phyloP scores from a whole-genome alignment of 768 basidiomycete species.

The Lactifluus subvellereus region DNA sequence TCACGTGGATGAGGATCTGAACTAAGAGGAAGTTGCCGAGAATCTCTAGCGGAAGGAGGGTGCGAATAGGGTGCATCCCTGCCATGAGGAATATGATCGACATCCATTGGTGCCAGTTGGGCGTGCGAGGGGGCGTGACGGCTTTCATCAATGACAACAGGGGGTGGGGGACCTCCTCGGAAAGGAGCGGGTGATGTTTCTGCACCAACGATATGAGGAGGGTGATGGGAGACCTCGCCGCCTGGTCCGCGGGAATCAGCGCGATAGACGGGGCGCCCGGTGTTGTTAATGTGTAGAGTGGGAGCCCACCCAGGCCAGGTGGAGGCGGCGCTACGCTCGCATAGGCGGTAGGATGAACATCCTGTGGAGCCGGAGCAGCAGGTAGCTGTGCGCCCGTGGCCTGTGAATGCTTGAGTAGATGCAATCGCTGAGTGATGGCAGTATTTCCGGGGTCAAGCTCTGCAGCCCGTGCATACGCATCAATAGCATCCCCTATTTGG shows the following conservation, averaged over 20 bases:
- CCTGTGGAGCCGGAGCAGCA: constrained; percentile 87
- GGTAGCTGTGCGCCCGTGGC: constrained; percentile 66
- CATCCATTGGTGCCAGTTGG: constrained; percentile 73
- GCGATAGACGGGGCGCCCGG: constrained; percentile 46
- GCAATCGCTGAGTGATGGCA: constrained; percentile 75
- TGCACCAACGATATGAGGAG: constrained; percentile 44
- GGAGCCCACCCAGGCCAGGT: constrained; percentile 58
- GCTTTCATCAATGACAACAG: constrained; percentile 70
- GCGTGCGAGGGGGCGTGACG: constrained; percentile 63
- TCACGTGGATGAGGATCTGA: constrained; percentile 49
- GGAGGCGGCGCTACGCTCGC: constrained; percentile 72
- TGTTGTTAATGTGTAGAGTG: constrained; percentile 47
- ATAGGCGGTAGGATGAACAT: constrained; percentile 94
- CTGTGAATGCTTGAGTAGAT: constrained; percentile 75
- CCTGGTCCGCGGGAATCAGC: constrained; percentile 60
- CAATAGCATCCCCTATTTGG: constrained; percentile 97
- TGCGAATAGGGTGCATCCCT: constrained; percentile 48
- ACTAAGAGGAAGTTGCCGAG: constrained; percentile 61
- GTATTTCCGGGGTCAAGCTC: constrained; percentile 87
- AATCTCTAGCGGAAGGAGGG: constrained; percentile 39
- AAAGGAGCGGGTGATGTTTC: constrained; percentile 69
- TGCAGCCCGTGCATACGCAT: constrained; percentile 92
- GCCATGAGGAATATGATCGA: constrained; percentile 35
- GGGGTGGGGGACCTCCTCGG: constrained; percentile 77
- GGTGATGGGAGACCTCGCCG: constrained; percentile 45